Conservation (phyloP, 352 stramenopile genomes). For the Salisapilia sapeloensis region DNA sequence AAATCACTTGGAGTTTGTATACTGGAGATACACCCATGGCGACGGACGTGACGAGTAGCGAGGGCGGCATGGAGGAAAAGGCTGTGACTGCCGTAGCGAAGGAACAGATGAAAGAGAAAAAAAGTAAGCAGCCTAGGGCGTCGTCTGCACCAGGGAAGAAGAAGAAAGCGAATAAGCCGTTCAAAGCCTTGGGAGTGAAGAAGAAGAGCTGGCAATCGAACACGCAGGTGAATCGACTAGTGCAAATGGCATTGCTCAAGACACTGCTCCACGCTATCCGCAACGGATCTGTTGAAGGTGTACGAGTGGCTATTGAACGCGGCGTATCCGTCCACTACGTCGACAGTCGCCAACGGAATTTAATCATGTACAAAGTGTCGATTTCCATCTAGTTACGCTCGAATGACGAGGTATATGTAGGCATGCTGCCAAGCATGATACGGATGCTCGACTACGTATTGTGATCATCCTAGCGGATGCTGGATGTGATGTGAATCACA, state of each 20-base stretch:
- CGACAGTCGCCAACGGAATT: constrained; percentile 57
- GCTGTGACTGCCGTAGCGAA: too few relatives aligned
- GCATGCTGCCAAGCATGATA: constrained; percentile 68
- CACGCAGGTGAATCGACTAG: constrained; percentile 44
- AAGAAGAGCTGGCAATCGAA: constrained; percentile 37
- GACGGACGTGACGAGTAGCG: too few relatives aligned
- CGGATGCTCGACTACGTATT: constrained; percentile 58
- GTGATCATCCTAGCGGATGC: constrained; percentile 73
- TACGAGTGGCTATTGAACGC: constrained; percentile 73
- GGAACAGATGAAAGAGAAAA: too few relatives aligned
- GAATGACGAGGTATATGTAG: constrained; percentile 5
- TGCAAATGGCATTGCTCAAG: constrained; percentile 73
- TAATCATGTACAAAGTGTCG: constrained; percentile 41
- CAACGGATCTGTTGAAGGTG: constrained; percentile 55
- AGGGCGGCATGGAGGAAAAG: too few relatives aligned
- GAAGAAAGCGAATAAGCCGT: constrained; percentile 17
- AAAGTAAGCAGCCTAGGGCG: too few relatives aligned
- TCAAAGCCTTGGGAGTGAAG: constrained; percentile 25
- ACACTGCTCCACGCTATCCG: constrained; percentile 71
- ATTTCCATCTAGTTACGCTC: not conserved
- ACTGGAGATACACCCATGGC: too few relatives aligned
- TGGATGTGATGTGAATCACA: constrained; percentile 75
- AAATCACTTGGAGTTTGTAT: too few relatives aligned
- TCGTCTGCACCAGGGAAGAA: too few relatives aligned
- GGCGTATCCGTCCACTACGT: constrained; percentile 60